Evolutionary conservation across 73 alveolate genomes (phyloP), one percentile per base, ranked within the genome.

Genomic region (Paramecium biaurelia): DNA sequence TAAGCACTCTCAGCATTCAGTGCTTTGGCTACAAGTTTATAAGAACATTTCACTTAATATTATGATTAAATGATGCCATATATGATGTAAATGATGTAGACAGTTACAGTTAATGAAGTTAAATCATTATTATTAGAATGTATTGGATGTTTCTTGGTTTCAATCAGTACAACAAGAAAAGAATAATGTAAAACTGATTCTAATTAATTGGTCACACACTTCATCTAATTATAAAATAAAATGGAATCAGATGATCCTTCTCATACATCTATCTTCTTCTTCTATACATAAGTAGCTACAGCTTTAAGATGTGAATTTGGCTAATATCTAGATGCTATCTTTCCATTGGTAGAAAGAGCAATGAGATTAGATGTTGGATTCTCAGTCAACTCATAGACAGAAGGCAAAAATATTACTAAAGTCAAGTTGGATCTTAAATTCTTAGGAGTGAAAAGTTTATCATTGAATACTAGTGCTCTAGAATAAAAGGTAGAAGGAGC

Each of bases 401-500:
- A 89, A n/a, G 94, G 90, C 6, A 37, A 89, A 32, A 70, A 89
- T 18, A 41, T 89, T 9, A 85, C 88, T 70, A 89, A 89, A 72
- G 85, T 63, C 57, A 89, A 89, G 32, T 68, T 89, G 23, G 94
- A 89, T 89, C 87, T 89, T 20, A 70, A 70, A 67, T 89, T 89
- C 30, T 45, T 76, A 14, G 94, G 94, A 28, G 41, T 89, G 28
- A 89, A 89, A 59, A 70, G 85, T 28, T 26, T 89, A 35, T 41
- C 70, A 26, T 38, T 89, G 3, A 89, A 89, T 30, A 89, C 88
- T n/a, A 63, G 89, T 70, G 94, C 94, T 42, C 76, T 89, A 14
- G 94, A 89, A 53, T 43, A 89, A 53, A 89, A 89, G 85, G 74
- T 89, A 12, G 94, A 89, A 89, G 94, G 92, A 30, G 85, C 87